Conservation (phyloP, 1,139 yeast genomes). For the Saccharomyces hybrid region DNA sequence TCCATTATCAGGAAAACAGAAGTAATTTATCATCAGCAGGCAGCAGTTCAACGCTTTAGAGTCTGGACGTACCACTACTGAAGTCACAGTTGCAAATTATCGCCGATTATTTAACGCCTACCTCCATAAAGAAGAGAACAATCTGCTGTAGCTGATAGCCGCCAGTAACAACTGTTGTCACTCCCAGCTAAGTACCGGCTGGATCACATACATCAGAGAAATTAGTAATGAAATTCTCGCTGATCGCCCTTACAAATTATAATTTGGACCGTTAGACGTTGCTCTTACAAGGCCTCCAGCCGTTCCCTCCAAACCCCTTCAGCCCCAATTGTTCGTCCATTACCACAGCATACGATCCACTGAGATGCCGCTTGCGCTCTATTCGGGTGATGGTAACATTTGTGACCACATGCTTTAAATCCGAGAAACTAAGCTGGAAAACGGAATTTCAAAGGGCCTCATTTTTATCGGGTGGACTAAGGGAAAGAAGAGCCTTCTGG, state of each 20-base stretch:
- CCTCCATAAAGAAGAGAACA: background rate
- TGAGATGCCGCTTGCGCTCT: background rate
- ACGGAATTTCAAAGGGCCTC: background rate
- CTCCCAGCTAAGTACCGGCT: background rate
- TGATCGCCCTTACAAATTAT: background rate
- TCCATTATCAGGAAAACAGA: background rate
- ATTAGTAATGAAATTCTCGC: background rate
- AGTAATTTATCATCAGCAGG: background rate
- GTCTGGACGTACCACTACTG: background rate
- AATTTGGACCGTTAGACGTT: background rate
- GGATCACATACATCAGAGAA: background rate
- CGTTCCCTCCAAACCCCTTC: background rate
- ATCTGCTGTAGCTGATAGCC: background rate
- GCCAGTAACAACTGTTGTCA: background rate
- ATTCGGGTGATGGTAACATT: background rate
- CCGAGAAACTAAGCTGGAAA: background rate
- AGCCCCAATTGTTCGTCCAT: background rate
- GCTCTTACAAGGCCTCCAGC: background rate
- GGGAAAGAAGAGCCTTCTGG: background rate
- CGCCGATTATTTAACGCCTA: background rate
- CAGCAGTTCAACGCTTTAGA: background rate
- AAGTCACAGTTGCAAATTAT: background rate
- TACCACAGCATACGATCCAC: background rate
- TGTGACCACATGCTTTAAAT: background rate
- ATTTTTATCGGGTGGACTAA: constrained; percentile 1